These are phyloP conservation scores for Eucalyptus guilfoylei DNA, from an alignment of 345 rosid genomes.

Conservation along the genomic window DNA sequence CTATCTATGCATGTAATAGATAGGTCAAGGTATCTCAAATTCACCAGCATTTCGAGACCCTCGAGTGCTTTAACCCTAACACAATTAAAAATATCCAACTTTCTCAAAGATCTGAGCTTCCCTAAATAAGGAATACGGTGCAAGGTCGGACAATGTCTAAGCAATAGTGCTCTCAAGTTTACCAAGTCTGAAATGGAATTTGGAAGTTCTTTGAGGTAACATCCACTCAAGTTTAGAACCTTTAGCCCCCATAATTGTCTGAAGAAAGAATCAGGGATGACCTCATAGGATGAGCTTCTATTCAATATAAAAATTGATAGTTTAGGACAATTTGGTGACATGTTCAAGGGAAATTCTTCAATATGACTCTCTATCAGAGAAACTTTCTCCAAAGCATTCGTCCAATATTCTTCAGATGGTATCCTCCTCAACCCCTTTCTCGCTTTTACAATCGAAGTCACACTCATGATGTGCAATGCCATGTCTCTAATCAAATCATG, in stretches of 20 bases:
- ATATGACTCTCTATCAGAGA: not conserved
- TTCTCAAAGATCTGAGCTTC: not conserved
- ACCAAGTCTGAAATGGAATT: not conserved
- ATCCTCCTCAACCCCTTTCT: not conserved
- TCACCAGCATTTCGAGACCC: not conserved
- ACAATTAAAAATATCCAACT: fast-evolving
- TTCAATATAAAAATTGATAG: not conserved
- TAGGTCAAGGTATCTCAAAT: not conserved
- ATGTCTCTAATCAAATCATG: conserved; percentile 11
- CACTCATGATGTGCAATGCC: conserved; percentile 1
- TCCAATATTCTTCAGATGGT: not conserved
- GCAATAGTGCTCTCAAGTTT: not conserved
- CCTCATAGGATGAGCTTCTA: fast-evolving
- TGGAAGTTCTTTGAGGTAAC: fast-evolving
- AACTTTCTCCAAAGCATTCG: not conserved
- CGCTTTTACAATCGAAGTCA: not conserved
- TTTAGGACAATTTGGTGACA: not conserved
- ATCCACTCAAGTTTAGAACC: not conserved
- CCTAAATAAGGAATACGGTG: not conserved
- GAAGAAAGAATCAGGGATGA: not conserved
- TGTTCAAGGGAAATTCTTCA: not conserved
- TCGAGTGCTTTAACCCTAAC: fast-evolving
- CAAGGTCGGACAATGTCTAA: fast-evolving
- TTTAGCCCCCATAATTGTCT: not conserved
- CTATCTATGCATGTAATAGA: fast-evolving